Percentiles rank a stretch among this genome's conserved stretches.
Conservation (phyloP, 768 basidiomycete species). For the Pleurotus tuber-regium region DNA sequence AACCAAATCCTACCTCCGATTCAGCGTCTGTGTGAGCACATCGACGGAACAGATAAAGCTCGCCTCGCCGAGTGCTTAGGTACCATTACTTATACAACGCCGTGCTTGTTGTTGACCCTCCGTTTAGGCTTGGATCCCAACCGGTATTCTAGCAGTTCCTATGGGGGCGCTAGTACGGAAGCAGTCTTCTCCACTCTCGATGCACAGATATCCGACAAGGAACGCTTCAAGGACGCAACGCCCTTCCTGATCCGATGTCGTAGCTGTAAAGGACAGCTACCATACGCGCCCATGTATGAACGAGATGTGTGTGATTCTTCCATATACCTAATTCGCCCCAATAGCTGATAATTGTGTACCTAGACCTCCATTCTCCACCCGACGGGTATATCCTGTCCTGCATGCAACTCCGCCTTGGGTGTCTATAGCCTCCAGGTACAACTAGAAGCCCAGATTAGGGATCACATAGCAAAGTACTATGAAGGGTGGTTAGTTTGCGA, state of each 20-base stretch:
- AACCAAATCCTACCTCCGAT: conserved; percentile 93
- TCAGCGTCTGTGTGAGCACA: conserved; percentile 92
- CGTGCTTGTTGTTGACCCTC: not conserved
- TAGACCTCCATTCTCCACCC: conserved; percentile 68
- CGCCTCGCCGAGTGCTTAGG: conserved; percentile 95
- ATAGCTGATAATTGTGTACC: not conserved
- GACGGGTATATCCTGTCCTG: conserved; percentile 68
- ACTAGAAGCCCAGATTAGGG: conserved; percentile 82
- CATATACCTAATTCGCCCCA: not conserved
- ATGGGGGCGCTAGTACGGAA: conserved; percentile 46
- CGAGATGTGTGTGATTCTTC: conserved; percentile 42
- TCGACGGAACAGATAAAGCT: conserved; percentile 91
- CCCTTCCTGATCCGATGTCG: conserved; percentile 78
- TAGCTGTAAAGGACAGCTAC: conserved; percentile 57
- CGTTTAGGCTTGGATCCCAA: conserved; percentile 56
- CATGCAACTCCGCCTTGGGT: conserved; percentile 62
- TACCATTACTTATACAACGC: conserved; percentile 26
- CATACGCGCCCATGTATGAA: conserved; percentile 60
- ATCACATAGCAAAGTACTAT: conserved; percentile 78
- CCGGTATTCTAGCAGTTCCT: conserved; percentile 37
- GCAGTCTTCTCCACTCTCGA: conserved; percentile 77
- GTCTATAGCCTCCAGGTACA: no score
- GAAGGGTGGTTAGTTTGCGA: conserved; percentile 88
- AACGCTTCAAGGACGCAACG: conserved; percentile 78
- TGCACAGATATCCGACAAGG: conserved; percentile 83